Evolutionary conservation across 139 green algal genomes (phyloP), one percentile per base, ranked within the genome.

Genomic region (Nannochloris sp.): DNA sequence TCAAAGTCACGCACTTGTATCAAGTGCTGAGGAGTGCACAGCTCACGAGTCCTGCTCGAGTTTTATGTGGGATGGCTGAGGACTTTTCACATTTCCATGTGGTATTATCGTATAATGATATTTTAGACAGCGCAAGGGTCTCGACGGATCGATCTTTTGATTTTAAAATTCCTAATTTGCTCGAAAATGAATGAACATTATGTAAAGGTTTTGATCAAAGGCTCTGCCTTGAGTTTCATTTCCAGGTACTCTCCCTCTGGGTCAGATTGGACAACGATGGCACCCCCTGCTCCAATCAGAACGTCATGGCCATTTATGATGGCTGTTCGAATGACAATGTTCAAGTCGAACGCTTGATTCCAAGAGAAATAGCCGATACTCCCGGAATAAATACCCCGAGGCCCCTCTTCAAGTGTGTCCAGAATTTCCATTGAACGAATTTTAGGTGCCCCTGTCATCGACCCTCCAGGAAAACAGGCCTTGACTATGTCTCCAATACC

Each of bases 241-340:
- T 99, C 93, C 26, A 89, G 80, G 51, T 86, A 96, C 75, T 99
- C 93, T 9, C 50, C 79, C 43, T 78, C 69, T 6, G 74, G 37
- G 6, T 59, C 63, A 59, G 28, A 95, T 65, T 96, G 82, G 31
- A 91, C 77, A 25, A 94, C 86, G 9, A 99, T 87, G 1, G 93
- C 93, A 6, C 93, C 93, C 2, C 93, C 93, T 2, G 92, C 91
- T 5, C 93, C 93, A 44, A 98, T 93, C 31, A 26, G 70, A 44
- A 89, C 33, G 20, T n/a, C 23, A 11, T 25, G 20, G 25, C n/a
- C 60, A 13, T 70, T 26, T 5, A 95, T 61, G 6, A 96, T 78
- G 0, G 86, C 91, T 5, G 87, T 96, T 44, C 93, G 78, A 65
- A 99, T 99, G 20, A 99, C 89, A 49, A 99, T 94, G 82, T 99